These are phyloP conservation scores for Hygrocybe coccinea DNA, from an alignment of 768 basidiomycete species.

Conservation along the genomic window DNA sequence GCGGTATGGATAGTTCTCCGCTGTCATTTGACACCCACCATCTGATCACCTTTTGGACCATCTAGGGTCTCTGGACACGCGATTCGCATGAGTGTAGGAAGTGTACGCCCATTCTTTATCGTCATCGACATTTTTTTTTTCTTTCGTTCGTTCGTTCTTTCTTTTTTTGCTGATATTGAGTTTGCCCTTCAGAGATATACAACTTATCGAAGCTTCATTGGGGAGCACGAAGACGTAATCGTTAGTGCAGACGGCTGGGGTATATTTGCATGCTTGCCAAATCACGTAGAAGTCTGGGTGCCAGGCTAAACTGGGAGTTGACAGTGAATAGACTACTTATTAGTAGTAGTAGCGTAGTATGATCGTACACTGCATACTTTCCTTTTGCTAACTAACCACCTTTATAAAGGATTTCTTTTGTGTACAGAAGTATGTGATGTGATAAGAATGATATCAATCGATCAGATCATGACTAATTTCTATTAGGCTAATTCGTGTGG, in stretches of 20 bases:
- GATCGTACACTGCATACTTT: no score
- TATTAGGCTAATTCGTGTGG: no score
- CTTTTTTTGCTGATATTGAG: neutral
- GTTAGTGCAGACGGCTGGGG: neutral
- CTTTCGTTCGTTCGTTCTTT: no score
- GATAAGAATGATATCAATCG: no score
- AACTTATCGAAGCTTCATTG: neutral
- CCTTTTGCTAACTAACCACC: no score
- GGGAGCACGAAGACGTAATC: neutral
- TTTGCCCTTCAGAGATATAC: neutral
- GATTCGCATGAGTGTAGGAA: slow-evolving; percentile 64
- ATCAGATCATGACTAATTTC: no score
- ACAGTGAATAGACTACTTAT: no score
- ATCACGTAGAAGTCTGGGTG: neutral
- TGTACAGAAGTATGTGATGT: no score
- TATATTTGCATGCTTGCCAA: neutral
- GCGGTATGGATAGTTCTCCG: neutral
- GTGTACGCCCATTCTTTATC: slow-evolving; percentile 36
- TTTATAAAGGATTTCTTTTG: no score
- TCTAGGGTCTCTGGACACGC: slow-evolving; percentile 35
- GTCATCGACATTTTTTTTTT: neutral
- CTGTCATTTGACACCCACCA: neutral
- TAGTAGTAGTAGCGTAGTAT: no score
- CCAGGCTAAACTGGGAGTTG: neutral
- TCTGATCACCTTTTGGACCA: slow-evolving; percentile 7